Base-by-base conservation (phyloP, 345 rosid species). In the Bruguiera sexangula region DNA sequence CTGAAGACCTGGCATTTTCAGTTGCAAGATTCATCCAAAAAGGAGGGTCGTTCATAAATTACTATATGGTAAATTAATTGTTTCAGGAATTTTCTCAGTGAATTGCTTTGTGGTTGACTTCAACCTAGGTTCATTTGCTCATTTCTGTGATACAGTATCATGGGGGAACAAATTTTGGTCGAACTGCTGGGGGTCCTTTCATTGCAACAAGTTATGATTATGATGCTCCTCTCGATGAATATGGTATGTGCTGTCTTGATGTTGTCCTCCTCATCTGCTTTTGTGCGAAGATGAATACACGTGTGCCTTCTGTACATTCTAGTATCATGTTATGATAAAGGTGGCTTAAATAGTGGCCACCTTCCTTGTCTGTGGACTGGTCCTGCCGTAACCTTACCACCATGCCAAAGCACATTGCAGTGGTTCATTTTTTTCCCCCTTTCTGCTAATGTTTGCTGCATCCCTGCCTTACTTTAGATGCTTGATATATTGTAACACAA, bases 171-270 rank as follows among this genome's bases (percentile, higher is more conserved):
- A 96, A 96, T 80, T 96, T 96, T 72, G 99, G 99, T 54, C 84
- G 99, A 19, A 96, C 99, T 71, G 98, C 99, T 65, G 99, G 99
- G 71, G 99, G 99, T 80, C 99, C 99, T n/a, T 96, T 96, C 82
- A 96, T 96, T 71, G 90, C 99, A 59, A 92, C 99, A 24, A 96
- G 92, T 79, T 92, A 92, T 76, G 99, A 96, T 72, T 96, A 96
- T 60, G 99, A 92, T 67, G 99, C 97, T 65, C 98, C 97, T 64
- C 84, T 96, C 1, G 99, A 96, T 59, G 99, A 96, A 85, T 96
- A 90, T 6, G 99, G 99, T 90, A 84, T n/a, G 88, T 66, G 43
- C n/a, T 54, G 22, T 20, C 34, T n/a, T 20, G 30, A 29, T 51
- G 22, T 15, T 68, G 46, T 8, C 26, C 21, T 32, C 50, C 31